A percentile compares a stretch with the other conserved stretches of the same genome.
phyloP scores from a whole-genome alignment of 2,329 filamentous ascomycete species.

The Clonostachys sp. region DNA sequence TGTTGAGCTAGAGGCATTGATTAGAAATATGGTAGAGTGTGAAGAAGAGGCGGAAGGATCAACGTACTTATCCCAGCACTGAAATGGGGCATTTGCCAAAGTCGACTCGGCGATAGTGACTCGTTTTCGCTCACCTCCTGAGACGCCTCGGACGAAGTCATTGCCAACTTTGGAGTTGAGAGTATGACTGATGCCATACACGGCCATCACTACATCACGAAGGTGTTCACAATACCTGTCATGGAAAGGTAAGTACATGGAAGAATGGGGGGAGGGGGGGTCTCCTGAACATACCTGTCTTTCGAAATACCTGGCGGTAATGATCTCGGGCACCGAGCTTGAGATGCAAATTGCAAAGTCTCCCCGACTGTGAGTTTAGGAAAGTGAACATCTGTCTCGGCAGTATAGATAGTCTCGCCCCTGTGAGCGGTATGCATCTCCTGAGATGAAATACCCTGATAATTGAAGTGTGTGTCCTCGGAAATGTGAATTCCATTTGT shows the following conservation, averaged over 20 bases:
- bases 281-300: constrained; percentile 43
- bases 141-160: constrained; percentile 48
- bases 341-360: constrained; percentile 57
- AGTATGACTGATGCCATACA: constrained; percentile 50
- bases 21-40: too few species aligned
- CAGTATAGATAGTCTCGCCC: constrained; percentile 65
- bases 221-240: constrained; percentile 39
- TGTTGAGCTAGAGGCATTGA: constrained; percentile 34
- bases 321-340: constrained; percentile 41
- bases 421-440: constrained; percentile 48
- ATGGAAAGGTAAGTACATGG: constrained; percentile 2
- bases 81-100: constrained; percentile 14
- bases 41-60: too few species aligned
- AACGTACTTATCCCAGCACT: constrained; percentile 34
- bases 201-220: constrained; percentile 48
- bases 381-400: constrained; percentile 61
- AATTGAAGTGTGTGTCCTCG: constrained; percentile 55
- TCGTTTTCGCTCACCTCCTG: constrained; percentile 41
- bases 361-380: constrained; percentile 55
- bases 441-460: constrained; percentile 52
- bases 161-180: constrained; percentile 48
- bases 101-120: constrained; percentile 23
- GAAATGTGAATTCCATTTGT: constrained; percentile 61
- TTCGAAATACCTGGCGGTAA: constrained; percentile 37
- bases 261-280: constrained; percentile 35